Evolutionary conservation across 202 grass and related monocot species (phyloP).

Genomic region (Panicum hallii): DNA sequence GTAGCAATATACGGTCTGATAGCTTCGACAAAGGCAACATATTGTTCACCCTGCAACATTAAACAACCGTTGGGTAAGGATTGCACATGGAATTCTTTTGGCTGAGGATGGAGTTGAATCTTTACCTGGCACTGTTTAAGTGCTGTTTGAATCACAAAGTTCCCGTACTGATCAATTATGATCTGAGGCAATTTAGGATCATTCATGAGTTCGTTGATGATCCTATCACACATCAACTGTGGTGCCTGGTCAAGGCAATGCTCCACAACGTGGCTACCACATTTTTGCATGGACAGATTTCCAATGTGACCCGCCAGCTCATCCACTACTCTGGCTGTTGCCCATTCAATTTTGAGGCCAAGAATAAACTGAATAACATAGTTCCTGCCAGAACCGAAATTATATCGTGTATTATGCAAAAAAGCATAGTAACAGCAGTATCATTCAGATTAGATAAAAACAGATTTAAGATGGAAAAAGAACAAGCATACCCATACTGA

Average conservation of each 20-base stretch:
- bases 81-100: constrained; percentile 22
- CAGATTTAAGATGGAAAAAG: constrained; percentile 30
- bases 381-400: constrained; percentile 63
- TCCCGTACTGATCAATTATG: constrained; percentile 63
- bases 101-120: background rate
- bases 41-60: constrained; percentile 53
- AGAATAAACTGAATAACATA: constrained; percentile 84
- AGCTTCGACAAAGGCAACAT: constrained; percentile 54
- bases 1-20: constrained; percentile 56
- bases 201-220: constrained; percentile 64
- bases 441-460: constrained; percentile 31
- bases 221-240: constrained; percentile 22
- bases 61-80: constrained; percentile 38
- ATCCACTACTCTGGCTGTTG: constrained; percentile 54
- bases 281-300: constrained; percentile 72
- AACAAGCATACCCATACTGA: constrained; percentile 70
- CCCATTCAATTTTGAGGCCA: constrained; percentile 52
- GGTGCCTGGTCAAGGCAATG: constrained; percentile 50
- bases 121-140: constrained; percentile 72
- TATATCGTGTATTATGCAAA: constrained; percentile 27
- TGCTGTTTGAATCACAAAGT: constrained; percentile 82
- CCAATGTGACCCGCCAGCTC: constrained; percentile 52
- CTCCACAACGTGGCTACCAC: constrained; percentile 79
- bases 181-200: constrained; percentile 57
- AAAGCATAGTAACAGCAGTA: background rate